These are phyloP conservation scores for Tricholoma furcatifolium DNA, from an alignment of 768 basidiomycete genomes.

Conservation along the genomic window DNA sequence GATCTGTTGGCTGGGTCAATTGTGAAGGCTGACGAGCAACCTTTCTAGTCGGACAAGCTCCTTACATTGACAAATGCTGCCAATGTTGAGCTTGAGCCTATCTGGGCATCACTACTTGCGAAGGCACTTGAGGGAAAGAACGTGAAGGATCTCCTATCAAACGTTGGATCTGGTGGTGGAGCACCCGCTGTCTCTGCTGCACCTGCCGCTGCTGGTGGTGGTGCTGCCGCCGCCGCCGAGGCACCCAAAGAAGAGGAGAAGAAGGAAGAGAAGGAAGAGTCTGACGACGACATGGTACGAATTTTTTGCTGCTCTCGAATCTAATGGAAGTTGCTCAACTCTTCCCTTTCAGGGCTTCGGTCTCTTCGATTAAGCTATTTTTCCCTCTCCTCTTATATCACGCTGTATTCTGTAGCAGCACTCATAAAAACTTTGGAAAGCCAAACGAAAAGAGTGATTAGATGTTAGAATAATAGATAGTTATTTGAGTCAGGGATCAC, in stretches of 20 bases:
- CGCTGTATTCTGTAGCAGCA: conserved; percentile 16
- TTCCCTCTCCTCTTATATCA: conserved; percentile 9
- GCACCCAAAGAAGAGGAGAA: conserved; percentile 79
- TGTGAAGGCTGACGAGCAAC: neutral
- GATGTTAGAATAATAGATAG: too few relatives aligned
- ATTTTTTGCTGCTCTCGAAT: neutral
- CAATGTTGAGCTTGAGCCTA: conserved; percentile 84
- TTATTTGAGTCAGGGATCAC: neutral
- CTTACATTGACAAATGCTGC: conserved; percentile 81
- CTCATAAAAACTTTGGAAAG: conserved; percentile 15
- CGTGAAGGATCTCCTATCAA: conserved; percentile 92
- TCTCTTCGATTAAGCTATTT: conserved; percentile 78
- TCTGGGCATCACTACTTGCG: conserved; percentile 96
- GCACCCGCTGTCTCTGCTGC: conserved; percentile 68
- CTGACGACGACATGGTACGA: conserved; percentile 87
- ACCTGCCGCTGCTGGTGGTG: conserved; percentile 45
- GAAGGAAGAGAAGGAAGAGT: conserved; percentile 87
- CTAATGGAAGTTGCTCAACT: neutral
- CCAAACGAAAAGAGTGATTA: neutral
- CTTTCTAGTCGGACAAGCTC: conserved; percentile 87
- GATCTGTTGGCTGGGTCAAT: neutral
- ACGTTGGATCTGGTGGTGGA: conserved; percentile 91
- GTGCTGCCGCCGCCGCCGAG: conserved; percentile 62
- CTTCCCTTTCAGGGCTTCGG: conserved; percentile 75
- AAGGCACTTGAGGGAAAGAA: conserved; percentile 99